These are phyloP conservation scores for Candida pseudofarinosa DNA, from an alignment of 805 yeast species.

Conservation along the genomic window DNA sequence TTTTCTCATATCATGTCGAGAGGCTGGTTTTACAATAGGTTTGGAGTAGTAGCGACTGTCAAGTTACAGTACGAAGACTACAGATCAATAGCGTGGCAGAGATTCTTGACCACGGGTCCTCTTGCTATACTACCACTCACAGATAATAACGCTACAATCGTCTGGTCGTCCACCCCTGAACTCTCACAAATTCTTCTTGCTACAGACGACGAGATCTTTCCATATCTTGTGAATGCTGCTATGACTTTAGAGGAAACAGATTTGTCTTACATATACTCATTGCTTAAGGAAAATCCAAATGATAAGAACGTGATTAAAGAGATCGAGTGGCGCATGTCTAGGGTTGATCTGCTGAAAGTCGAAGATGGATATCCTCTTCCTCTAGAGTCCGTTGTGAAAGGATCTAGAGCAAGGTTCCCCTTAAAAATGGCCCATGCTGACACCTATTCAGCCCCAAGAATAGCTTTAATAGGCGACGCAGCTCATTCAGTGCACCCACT, in stretches of 20 bases:
- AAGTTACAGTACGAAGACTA: constrained; percentile 69
- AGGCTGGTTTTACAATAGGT: constrained; percentile 87
- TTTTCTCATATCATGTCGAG: constrained; percentile 79
- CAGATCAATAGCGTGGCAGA: constrained; percentile 82
- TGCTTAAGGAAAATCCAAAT: constrained; percentile 31
- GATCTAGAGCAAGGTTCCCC: constrained; percentile 85
- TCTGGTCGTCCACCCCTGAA: constrained; percentile 87
- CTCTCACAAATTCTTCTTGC: constrained; percentile 59
- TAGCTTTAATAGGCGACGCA: constrained; percentile 96
- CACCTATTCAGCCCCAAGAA: constrained; percentile 73
- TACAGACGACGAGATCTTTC: constrained; percentile 58
- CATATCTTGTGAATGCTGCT: constrained; percentile 78
- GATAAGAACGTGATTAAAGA: constrained; percentile 58
- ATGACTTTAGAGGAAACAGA: constrained; percentile 76
- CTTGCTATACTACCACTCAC: constrained; percentile 89
- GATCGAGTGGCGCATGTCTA: constrained; percentile 64
- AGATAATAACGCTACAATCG: constrained; percentile 80
- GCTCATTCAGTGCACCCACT: constrained; percentile 97
- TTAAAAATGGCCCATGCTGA: constrained; percentile 87
- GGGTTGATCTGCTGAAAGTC: constrained; percentile 38
- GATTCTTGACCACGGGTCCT: constrained; percentile 90
- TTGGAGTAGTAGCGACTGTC: constrained; percentile 91
- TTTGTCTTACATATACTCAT: constrained; percentile 60
- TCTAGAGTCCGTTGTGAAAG: constrained; percentile 52
- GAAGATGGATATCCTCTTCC: constrained; percentile 66